Conservation (phyloP, 2,329 filamentous ascomycete species). For the Trichoderma guizhouense region DNA sequence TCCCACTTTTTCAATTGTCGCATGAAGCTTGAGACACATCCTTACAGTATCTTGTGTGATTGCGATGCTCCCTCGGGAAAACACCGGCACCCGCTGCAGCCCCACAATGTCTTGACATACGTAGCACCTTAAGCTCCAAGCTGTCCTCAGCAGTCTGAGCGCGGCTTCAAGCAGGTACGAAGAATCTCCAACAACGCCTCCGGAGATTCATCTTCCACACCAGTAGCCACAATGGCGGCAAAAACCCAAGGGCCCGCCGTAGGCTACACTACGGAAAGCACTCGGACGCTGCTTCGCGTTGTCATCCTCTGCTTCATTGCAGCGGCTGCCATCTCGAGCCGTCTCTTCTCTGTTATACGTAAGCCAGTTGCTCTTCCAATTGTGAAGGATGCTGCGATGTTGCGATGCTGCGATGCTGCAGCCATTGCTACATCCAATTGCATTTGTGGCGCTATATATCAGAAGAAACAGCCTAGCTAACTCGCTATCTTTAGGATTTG, state of each 20-base stretch:
- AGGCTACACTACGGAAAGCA: constrained; percentile 76
- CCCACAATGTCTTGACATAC: constrained; percentile 16
- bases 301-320: constrained; percentile 91
- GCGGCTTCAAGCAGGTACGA: constrained; percentile 26
- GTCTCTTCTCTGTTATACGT: constrained; percentile 98
- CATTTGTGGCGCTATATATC: not conserved
- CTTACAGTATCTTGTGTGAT: not conserved
- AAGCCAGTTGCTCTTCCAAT: constrained; percentile 36
- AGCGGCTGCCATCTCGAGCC: constrained; percentile 84
- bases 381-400: not conserved
- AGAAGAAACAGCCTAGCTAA: constrained; percentile 30
- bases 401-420: not conserved
- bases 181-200: constrained; percentile 33
- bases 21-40: not conserved
- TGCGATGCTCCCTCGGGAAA: constrained; percentile 7
- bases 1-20: constrained; percentile 7
- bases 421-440: constrained; percentile 2
- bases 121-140: constrained; percentile 40
- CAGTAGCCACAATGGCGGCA: constrained; percentile 44
- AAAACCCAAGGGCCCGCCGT: constrained; percentile 56
- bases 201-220: constrained; percentile 30
- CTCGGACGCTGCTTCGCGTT: constrained; percentile 79
- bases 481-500: constrained; percentile 64
- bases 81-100: constrained; percentile 18
- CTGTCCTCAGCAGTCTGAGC: constrained; percentile 37